A percentile compares a stretch with the other conserved stretches of the same genome.
phyloP scores from a whole-genome alignment of 2,329 filamentous ascomycete species.

The Geosmithia putterillii region DNA sequence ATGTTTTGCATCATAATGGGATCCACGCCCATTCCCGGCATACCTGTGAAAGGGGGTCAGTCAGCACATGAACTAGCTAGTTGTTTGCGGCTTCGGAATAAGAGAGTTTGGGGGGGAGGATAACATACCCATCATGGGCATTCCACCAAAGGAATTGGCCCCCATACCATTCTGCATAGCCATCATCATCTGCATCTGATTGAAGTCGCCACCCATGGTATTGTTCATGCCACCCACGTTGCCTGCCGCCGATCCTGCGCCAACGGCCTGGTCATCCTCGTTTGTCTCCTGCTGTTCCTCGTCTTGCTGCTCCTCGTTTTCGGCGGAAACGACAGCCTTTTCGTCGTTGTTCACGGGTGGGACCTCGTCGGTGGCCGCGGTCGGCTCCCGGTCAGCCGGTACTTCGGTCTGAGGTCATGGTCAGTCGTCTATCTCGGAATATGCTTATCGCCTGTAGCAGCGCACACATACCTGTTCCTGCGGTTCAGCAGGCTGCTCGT shows the following conservation, averaged over 20 bases:
- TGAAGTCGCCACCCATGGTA: slow-evolving; percentile 51
- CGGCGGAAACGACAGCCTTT: slow-evolving; percentile 10
- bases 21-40: slow-evolving; percentile 74
- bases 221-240: slow-evolving; percentile 43
- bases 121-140: slow-evolving; percentile 78
- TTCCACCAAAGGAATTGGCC: slow-evolving; percentile 39
- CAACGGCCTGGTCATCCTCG: slow-evolving; percentile 5
- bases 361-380: slow-evolving; percentile 5
- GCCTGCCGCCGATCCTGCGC: background rate
- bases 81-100: background rate
- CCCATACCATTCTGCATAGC: slow-evolving; percentile 59
- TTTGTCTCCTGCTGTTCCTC: slow-evolving; percentile 6
- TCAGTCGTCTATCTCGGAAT: background rate
- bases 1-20: slow-evolving; percentile 62
- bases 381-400: slow-evolving; percentile 3
- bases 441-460: background rate
- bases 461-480: slow-evolving; percentile 4
- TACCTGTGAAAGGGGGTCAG: slow-evolving; percentile 1
- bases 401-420: background rate
- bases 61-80: background rate
- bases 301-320: slow-evolving; percentile 5
- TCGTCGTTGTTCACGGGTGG: slow-evolving; percentile 8
- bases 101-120: background rate
- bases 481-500: slow-evolving; percentile 1
- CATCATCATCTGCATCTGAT: slow-evolving; percentile 74